These are phyloP conservation scores for Waltergamsia citrina DNA, from an alignment of 2,329 filamentous ascomycete genomes.

Conservation along the genomic window DNA sequence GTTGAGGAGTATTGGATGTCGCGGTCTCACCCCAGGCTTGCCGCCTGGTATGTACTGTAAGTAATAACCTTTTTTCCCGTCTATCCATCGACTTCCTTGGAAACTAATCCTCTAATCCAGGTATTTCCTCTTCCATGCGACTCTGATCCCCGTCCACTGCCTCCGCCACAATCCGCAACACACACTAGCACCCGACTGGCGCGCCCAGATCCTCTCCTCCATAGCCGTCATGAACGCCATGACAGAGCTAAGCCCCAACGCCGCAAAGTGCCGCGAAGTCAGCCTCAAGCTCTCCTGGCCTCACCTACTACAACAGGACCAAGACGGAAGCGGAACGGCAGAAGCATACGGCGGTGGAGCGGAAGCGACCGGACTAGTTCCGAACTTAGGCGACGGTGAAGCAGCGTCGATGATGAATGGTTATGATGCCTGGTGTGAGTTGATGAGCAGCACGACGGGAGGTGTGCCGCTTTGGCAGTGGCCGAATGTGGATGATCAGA, in stretches of 20 bases:
- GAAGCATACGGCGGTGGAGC: background rate
- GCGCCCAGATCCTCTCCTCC: slow-evolving; percentile 9
- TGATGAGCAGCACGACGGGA: slow-evolving; percentile 8
- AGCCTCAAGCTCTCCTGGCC: slow-evolving; percentile 11
- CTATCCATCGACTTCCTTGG: no score
- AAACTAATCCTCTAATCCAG: no score
- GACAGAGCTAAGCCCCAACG: slow-evolving; percentile 10
- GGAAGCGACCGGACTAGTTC: slow-evolving; percentile 1
- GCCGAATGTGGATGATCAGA: slow-evolving; percentile 4
- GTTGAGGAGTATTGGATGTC: slow-evolving; percentile 5
- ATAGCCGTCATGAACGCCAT: slow-evolving; percentile 9
- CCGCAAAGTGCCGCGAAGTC: slow-evolving; percentile 11
- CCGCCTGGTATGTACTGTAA: slow-evolving; percentile 4
- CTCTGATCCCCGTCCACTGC: slow-evolving; percentile 3
- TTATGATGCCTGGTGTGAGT: slow-evolving; percentile 10
- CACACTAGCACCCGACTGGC: slow-evolving; percentile 1
- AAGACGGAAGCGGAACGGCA: slow-evolving; percentile 5
- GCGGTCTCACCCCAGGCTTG: slow-evolving; percentile 1
- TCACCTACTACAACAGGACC: slow-evolving; percentile 8
- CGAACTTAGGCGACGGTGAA: slow-evolving; percentile 8
- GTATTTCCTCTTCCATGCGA: slow-evolving; percentile 4
- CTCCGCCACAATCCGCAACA: slow-evolving; percentile 1
- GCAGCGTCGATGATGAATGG: slow-evolving; percentile 10
- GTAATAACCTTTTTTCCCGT: no score
- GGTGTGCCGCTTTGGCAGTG: slow-evolving; percentile 8